Evolutionary conservation across 768 basidiomycete species (phyloP).

Genomic region (Daedaleopsis nitida): DNA sequence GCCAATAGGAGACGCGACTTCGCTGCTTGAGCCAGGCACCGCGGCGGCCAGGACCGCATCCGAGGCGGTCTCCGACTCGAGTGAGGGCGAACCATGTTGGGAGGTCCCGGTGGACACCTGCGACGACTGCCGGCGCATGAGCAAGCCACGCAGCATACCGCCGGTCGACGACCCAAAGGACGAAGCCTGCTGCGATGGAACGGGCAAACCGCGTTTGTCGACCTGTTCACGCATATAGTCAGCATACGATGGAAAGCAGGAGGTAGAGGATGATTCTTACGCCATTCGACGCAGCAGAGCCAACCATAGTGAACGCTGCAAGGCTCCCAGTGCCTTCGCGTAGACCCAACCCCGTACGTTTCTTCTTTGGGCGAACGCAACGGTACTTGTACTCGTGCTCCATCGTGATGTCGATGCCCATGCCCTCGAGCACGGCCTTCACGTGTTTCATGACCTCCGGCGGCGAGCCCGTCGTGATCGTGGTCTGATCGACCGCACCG

Average conservation of each 20-base stretch:
- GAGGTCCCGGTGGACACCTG: conserved; percentile 57
- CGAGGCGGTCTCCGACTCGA: conserved; percentile 25
- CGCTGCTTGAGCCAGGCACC: conserved; percentile 11
- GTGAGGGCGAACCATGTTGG: conserved; percentile 16
- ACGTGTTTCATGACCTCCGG: conserved; percentile 89
- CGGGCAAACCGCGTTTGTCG: conserved; percentile 85
- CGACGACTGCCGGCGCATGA: conserved; percentile 90
- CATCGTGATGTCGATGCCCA: conserved; percentile 87
- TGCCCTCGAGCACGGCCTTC: conserved; percentile 72
- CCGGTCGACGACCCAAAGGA: conserved; percentile 62
- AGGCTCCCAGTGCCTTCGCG: conserved; percentile 47
- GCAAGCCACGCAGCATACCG: conserved; percentile 83
- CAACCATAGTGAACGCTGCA: conserved; percentile 76
- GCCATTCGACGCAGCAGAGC: conserved; percentile 84
- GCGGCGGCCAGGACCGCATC: conserved; percentile 27
- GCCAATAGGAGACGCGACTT: conserved; percentile 32
- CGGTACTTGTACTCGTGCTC: conserved; percentile 92
- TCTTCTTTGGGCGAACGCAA: conserved; percentile 78
- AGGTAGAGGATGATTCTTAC: conserved; percentile 48
- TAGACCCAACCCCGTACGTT: conserved; percentile 54
- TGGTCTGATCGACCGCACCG: conserved; percentile 89
- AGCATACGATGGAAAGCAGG: conserved; percentile 4
- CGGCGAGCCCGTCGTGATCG: conserved; percentile 81
- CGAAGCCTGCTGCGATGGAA: conserved; percentile 64
- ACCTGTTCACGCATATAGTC: conserved; percentile 50